Evolutionary conservation across 768 basidiomycete species (phyloP), one percentile per base, ranked within the genome.

Genomic region (Infundibulicybe gibba): DNA sequence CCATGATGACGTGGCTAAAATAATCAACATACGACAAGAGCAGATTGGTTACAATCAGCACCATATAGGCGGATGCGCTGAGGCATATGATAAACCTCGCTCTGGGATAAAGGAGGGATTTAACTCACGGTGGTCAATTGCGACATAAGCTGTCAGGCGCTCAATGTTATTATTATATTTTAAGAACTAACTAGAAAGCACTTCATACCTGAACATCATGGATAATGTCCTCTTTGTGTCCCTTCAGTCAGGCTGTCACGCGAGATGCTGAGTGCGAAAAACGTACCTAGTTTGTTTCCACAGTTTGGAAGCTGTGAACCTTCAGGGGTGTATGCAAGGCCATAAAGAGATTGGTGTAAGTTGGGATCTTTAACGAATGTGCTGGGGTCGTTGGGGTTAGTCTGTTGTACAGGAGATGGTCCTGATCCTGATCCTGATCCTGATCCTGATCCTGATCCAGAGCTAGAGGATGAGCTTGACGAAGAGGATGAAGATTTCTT

Each of bases 1-100:
- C 44, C 20, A 38, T 44, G 17, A 12, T 13, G 15, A 32, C 13
- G 32, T 16, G 6, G 40, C 14, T 21, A 32, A 11, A 2, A 38
- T 19, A 70, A 8, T 8, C 25, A 25, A 25, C 81, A 32, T 60
- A 84, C 81, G 41, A 90, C 85, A 16, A 90, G 72, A 0, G 84
- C 84, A 3, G 83, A 79, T 61, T 88, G 85, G 60, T 92, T 91
- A 61, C 89, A 92, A 64, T 92, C 89, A 32, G 90, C 81, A 34
- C 92, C 92, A 61, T 94, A 95, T 32, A 94, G 71, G 56, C 89
- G 87, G 51, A 92, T 69, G 43, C 80, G 82, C 80, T 77, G 49
- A 41, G 16, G 21, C 15, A 35, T 31, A 13, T 14, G n/a, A n/a
- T n/a, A 17, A 32, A n/a, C 19, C 40, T 13, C 41, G 43, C 4